Evolutionary conservation across 352 stramenopile species (phyloP), one percentile per base, ranked within the genome.

Genomic region (Phytophthora aleatoria): DNA sequence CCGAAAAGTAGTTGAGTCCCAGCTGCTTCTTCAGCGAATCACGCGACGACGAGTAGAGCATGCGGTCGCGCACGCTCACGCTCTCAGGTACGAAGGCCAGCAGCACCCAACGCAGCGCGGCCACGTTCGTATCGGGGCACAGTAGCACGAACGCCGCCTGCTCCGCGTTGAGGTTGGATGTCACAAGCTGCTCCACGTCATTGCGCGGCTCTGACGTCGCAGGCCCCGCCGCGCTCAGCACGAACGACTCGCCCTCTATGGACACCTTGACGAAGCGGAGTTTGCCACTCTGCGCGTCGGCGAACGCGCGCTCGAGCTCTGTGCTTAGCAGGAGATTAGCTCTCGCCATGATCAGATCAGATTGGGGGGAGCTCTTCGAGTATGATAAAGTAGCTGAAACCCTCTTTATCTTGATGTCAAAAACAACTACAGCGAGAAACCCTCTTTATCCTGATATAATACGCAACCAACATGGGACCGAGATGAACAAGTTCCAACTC

Each of bases 1-100:
- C 89, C 7, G 90, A 76, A 71, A 97, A 97, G 72, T 96, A 96
- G 53, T 94, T 94, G n/a, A 91, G 65, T 11, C 90, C 90, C 51
- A 97, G 79, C 53, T 95, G 86, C 64, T 95, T 94, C 72, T 96
- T 95, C 44, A 97, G 73, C 76, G 89, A 95, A 31, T 96, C 87
- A 42, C 90, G 86, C 50, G 90, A 94, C 43, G 88, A 96, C 63
- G 90, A 96, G 77, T 97, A 97, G 28, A 97, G 74, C 90, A 97
- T 97, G 64, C 94, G 94, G 63, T 97, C 89, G 27, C 89, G 83
- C 50, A 95, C 90, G 41, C 73, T 89, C 45, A 89, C 83, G 27
- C 55, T 60, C 52, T 96, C 88, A 6, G 86, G 82, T 24, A 95
- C 88, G 52, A 92, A 94, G 43, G 85, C 83, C 8, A 95, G 62